Percentiles rank a stretch among this genome's conserved stretches.
phyloP scores from a whole-genome alignment of 805 yeast species.

The Teunomyces stri region DNA sequence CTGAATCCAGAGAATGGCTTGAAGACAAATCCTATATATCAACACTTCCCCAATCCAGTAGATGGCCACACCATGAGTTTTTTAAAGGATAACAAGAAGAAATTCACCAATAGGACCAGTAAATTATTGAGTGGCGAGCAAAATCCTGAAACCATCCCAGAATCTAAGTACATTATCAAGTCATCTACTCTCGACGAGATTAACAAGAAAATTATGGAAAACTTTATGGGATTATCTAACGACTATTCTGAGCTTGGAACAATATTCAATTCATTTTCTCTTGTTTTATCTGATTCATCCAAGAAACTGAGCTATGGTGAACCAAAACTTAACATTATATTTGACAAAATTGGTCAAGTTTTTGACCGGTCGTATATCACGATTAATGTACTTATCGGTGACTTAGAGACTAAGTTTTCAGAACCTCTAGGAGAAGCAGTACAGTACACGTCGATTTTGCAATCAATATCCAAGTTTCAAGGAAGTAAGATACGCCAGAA shows the following conservation, averaged over 20 bases:
- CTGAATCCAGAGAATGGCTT: slow-evolving; percentile 47
- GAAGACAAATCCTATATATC: slow-evolving; percentile 33
- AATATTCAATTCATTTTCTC: slow-evolving; percentile 51
- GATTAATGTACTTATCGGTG: slow-evolving; percentile 50
- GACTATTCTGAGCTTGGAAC: slow-evolving; percentile 76
- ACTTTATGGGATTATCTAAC: slow-evolving; percentile 56
- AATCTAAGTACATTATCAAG: slow-evolving; percentile 14
- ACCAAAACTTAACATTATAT: slow-evolving; percentile 29
- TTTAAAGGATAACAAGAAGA: slow-evolving; percentile 29
- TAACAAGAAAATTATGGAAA: slow-evolving; percentile 52
- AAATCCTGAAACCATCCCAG: not conserved
- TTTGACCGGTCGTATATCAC: slow-evolving; percentile 65
- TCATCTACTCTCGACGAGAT: slow-evolving; percentile 54
- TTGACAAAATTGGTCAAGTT: slow-evolving; percentile 84
- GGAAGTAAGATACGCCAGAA: slow-evolving; percentile 36
- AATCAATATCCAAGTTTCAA: slow-evolving; percentile 59
- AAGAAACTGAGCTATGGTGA: slow-evolving; percentile 17
- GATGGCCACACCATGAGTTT: slow-evolving; percentile 29
- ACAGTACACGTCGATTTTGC: slow-evolving; percentile 57
- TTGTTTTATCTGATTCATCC: slow-evolving; percentile 38
- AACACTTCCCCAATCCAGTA: slow-evolving; percentile 33
- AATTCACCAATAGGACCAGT: slow-evolving; percentile 22
- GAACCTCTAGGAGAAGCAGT: slow-evolving; percentile 74
- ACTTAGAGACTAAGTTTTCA: slow-evolving; percentile 56
- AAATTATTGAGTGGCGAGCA: slow-evolving; percentile 12